Percentiles rank a stretch among this genome's conserved stretches.
Conservation (phyloP, 805 yeast species). For the Candida krabiensis region DNA sequence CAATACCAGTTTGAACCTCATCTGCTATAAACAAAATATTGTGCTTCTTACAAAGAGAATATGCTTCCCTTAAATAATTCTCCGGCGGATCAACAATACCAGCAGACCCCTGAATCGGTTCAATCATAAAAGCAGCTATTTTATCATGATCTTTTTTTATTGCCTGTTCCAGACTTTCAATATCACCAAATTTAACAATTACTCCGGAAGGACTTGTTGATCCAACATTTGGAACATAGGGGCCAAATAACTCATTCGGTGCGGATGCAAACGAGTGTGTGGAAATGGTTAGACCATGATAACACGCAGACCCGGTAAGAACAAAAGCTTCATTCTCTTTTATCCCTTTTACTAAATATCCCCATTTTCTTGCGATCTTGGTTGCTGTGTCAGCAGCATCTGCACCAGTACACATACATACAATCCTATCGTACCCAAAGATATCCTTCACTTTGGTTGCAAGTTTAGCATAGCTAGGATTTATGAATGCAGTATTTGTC, state of each 20-base stretch:
- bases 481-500: constrained; percentile 24
- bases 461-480: constrained; percentile 24
- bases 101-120: constrained; percentile 33
- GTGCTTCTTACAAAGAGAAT: constrained; percentile 24
- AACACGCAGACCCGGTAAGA: constrained; percentile 25
- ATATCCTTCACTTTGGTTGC: constrained; percentile 21
- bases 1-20: constrained; percentile 31
- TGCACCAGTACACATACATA: constrained; percentile 29
- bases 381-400: constrained; percentile 31
- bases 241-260: constrained; percentile 21
- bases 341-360: constrained; percentile 22
- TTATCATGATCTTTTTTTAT: constrained; percentile 18
- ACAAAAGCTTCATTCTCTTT: constrained; percentile 20
- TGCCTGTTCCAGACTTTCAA: constrained; percentile 20
- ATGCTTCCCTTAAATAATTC: constrained; percentile 22
- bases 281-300: constrained; percentile 30
- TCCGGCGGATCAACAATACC: constrained; percentile 30
- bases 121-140: constrained; percentile 31
- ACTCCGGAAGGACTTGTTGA: constrained; percentile 26
- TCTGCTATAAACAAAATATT: constrained; percentile 29
- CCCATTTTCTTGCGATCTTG: constrained; percentile 32
- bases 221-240: constrained; percentile 26
- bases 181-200: constrained; percentile 21
- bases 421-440: constrained; percentile 23
- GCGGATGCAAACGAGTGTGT: constrained; percentile 25